A percentile compares a stretch with the other conserved stretches of the same genome.
phyloP scores from a whole-genome alignment of 2,329 filamentous ascomycete species.

The Arthrobotrys entomopaga region DNA sequence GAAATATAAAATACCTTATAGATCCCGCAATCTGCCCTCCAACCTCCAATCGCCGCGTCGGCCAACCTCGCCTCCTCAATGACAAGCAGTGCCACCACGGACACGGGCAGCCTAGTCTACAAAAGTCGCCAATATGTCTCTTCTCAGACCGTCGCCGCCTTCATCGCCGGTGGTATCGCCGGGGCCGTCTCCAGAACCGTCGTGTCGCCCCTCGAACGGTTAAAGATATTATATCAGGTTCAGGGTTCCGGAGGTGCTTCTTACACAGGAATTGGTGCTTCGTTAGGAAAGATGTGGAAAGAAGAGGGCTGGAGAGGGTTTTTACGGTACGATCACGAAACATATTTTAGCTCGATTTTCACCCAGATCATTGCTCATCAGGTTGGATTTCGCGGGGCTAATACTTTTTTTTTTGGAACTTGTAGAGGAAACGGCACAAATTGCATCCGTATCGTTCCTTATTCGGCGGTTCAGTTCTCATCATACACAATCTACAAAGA shows the following conservation, averaged over 20 bases:
- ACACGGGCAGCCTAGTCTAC: conserved; percentile 9
- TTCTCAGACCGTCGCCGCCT: conserved; percentile 87
- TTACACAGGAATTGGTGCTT: conserved; percentile 92
- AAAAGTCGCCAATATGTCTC: conserved; percentile 68
- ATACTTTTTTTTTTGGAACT: conserved; percentile 15
- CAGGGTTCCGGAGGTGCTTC: conserved; percentile 90
- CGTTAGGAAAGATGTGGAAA: conserved; percentile 91
- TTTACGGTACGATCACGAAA: conserved; percentile 71
- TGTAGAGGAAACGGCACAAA: conserved; percentile 87
- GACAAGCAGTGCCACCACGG: conserved; percentile 46
- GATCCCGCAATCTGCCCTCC: conserved; percentile 41
- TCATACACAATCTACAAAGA: conserved; percentile 97
- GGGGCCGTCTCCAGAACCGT: conserved; percentile 98
- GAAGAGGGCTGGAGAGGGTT: conserved; percentile 98
- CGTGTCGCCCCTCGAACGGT: conserved; percentile 90
- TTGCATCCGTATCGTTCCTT: conserved; percentile 96
- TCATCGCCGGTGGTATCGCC: conserved; percentile 91
- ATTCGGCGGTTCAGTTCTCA: conserved; percentile 97
- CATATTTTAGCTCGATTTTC: conserved; percentile 8
- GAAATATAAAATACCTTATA: not conserved
- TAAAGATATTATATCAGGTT: conserved; percentile 98
- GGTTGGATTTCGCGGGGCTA: conserved; percentile 23
- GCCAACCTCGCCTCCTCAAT: conserved; percentile 52
- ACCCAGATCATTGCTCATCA: not conserved
- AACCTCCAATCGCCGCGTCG: conserved; percentile 45